Evolutionary conservation across 768 basidiomycete species (phyloP).

Genomic region (Suillus variegatus): DNA sequence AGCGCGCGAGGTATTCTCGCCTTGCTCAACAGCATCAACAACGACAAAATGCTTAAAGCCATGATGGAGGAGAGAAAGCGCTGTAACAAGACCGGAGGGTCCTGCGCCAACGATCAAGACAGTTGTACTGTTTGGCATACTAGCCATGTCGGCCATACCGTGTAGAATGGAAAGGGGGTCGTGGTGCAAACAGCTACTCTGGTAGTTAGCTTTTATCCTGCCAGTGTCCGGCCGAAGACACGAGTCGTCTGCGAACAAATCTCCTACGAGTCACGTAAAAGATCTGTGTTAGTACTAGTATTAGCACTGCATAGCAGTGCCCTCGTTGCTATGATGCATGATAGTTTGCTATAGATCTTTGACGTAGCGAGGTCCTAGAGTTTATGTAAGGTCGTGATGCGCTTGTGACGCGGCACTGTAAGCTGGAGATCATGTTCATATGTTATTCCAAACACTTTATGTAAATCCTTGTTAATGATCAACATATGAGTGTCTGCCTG

Average conservation of each 20-base stretch:
- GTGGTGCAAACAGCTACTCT: background rate
- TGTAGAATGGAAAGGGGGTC: background rate
- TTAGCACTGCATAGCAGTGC: no score
- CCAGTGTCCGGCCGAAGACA: background rate
- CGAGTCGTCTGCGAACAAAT: background rate
- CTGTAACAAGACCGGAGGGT: conserved; percentile 44
- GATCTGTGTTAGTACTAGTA: no score
- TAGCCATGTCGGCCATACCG: background rate
- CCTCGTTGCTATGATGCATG: no score
- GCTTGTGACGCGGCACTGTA: no score
- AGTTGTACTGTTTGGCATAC: conserved; percentile 25
- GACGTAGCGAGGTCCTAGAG: no score
- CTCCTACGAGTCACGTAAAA: no score
- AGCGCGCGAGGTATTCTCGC: conserved; percentile 44
- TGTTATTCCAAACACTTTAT: no score
- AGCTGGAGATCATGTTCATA: no score
- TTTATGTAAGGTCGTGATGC: no score
- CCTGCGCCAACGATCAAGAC: conserved; percentile 49
- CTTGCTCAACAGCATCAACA: conserved; percentile 40
- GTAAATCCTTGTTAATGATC: no score
- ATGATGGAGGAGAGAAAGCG: conserved; percentile 43
- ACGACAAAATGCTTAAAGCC: conserved; percentile 43
- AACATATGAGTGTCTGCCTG: no score
- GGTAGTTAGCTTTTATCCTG: background rate
- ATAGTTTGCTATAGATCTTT: no score